These are phyloP conservation scores for Trypanosoma congolense DNA, from an alignment of 208 protist genomes.

Conservation along the genomic window DNA sequence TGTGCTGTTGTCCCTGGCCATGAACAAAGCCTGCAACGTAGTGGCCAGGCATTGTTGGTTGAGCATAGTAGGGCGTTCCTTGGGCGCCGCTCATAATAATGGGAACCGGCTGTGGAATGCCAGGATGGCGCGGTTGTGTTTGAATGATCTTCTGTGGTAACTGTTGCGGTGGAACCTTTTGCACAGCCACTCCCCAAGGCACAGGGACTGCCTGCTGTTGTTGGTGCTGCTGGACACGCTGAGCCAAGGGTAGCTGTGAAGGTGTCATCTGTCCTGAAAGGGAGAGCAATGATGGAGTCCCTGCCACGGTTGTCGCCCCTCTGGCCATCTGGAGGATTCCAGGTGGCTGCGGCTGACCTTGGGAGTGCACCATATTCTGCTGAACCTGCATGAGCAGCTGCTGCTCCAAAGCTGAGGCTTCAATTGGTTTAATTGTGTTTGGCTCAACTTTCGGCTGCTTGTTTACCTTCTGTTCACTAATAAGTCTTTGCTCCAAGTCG, in stretches of 20 bases:
- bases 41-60: constrained; percentile 17
- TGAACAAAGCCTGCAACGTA: constrained; percentile 21
- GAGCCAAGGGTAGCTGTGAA: constrained; percentile 16
- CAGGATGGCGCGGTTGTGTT: constrained; percentile 6
- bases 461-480: constrained; percentile 21
- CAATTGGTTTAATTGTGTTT: constrained; percentile 27
- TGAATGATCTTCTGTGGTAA: constrained; percentile 18
- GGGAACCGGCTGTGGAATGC: constrained; percentile 15
- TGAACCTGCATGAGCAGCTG: constrained; percentile 43
- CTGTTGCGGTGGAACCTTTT: constrained; percentile 16
- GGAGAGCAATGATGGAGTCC: constrained; percentile 7
- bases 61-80: constrained; percentile 15
- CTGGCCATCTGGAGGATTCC: constrained; percentile 5
- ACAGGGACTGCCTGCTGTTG: constrained; percentile 27
- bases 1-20: constrained; percentile 19
- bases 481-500: constrained; percentile 58
- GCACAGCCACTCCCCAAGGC: constrained; percentile 18
- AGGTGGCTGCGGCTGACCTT: constrained; percentile 19
- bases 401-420: constrained; percentile 52
- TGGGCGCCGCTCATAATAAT: constrained; percentile 22
- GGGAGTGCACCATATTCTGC: constrained; percentile 17
- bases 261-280: constrained; percentile 18
- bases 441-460: constrained; percentile 4
- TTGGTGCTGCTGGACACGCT: constrained; percentile 13
- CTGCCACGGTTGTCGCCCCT: constrained; percentile 2